These are phyloP conservation scores for Capronia coronata DNA, from an alignment of 2,329 filamentous ascomycete species.

Conservation along the genomic window DNA sequence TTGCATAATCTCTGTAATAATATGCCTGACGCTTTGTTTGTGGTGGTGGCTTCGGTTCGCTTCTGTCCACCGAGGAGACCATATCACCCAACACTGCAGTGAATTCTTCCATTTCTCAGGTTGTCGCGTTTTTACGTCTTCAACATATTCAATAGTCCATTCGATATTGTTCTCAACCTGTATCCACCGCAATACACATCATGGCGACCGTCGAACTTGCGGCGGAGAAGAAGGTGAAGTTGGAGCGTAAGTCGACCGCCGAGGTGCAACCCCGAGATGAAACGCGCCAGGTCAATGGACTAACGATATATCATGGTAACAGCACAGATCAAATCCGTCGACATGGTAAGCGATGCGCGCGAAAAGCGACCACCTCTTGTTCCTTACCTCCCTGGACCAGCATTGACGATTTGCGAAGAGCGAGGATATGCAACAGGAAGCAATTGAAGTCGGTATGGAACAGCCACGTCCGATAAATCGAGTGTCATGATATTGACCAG, in stretches of 20 bases:
- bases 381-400: slow-evolving; percentile 7
- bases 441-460: slow-evolving; percentile 82
- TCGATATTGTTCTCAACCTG: neutral
- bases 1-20: too few species aligned
- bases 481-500: neutral
- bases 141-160: neutral
- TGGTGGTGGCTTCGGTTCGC: neutral
- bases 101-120: neutral
- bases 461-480: too few species aligned
- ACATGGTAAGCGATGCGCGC: slow-evolving; percentile 63
- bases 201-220: slow-evolving; percentile 22
- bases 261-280: neutral
- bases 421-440: slow-evolving; percentile 95
- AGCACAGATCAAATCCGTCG: slow-evolving; percentile 97
- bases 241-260: slow-evolving; percentile 56
- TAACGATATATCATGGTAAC: slow-evolving; percentile 25
- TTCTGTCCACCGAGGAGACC: neutral
- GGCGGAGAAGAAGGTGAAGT: slow-evolving; percentile 59
- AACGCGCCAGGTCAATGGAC: slow-evolving; percentile 2
- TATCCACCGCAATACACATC: neutral
- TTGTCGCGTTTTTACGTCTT: neutral
- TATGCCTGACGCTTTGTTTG: neutral
- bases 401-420: slow-evolving; percentile 53
- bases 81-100: neutral
- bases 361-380: too few species aligned